Conservation (phyloP, 805 yeast species). For the Lachancea lanzarotensis region DNA sequence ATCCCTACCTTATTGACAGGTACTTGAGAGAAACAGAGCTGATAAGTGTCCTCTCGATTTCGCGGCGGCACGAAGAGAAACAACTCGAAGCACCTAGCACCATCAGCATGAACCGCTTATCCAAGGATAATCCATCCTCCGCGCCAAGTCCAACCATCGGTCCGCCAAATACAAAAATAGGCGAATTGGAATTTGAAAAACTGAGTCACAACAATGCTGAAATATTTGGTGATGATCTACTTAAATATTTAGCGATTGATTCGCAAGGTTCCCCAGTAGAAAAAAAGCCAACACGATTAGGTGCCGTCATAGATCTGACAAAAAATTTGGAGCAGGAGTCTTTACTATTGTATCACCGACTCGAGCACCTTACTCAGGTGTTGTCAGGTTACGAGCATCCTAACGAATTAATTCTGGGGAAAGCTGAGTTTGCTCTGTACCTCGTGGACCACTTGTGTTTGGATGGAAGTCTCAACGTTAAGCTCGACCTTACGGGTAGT, state of each 20-base stretch:
- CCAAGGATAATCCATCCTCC: slow-evolving; percentile 9
- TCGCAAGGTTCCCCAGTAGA: background rate
- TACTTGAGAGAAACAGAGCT: slow-evolving; percentile 55
- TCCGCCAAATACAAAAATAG: slow-evolving; percentile 15
- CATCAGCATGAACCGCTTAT: slow-evolving; percentile 13
- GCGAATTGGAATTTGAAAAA: slow-evolving; percentile 30
- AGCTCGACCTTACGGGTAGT: slow-evolving; percentile 11
- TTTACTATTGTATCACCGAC: slow-evolving; percentile 17
- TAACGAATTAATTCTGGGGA: slow-evolving; percentile 13
- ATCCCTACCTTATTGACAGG: slow-evolving; percentile 64
- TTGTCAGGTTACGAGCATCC: slow-evolving; percentile 26
- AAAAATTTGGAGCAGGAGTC: slow-evolving; percentile 24
- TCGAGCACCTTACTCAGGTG: slow-evolving; percentile 18
- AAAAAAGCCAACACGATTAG: background rate
- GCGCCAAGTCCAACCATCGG: slow-evolving; percentile 6
- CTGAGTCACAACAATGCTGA: slow-evolving; percentile 28
- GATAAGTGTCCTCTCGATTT: slow-evolving; percentile 37
- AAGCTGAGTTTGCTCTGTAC: slow-evolving; percentile 16
- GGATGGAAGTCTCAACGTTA: slow-evolving; percentile 10
- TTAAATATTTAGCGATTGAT: slow-evolving; percentile 19
- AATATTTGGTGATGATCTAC: slow-evolving; percentile 27
- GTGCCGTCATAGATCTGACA: slow-evolving; percentile 9
- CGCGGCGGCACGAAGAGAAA: slow-evolving; percentile 16
- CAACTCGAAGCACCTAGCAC: slow-evolving; percentile 9
- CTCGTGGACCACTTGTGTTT: slow-evolving; percentile 14